Conservation (phyloP, 768 basidiomycete genomes). For the Termitomyces sp. region DNA sequence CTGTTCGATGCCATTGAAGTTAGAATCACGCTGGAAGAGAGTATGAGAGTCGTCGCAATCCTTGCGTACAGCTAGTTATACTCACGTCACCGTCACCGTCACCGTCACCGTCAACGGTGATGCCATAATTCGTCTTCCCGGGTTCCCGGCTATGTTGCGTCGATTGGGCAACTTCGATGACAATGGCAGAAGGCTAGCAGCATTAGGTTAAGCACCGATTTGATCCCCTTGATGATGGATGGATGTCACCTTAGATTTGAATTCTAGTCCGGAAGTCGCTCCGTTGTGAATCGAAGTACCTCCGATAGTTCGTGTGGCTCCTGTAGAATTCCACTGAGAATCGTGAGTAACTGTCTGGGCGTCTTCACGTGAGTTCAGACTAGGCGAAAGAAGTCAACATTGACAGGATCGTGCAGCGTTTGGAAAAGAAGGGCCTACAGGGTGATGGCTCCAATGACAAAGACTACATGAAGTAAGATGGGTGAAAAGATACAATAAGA, state of each 20-base stretch:
- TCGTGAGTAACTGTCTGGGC: slow-evolving; percentile 1
- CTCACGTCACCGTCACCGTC: not conserved
- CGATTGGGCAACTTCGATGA: slow-evolving; percentile 9
- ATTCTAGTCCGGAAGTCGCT: slow-evolving; percentile 4
- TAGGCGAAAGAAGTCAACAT: not conserved
- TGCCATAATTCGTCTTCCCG: slow-evolving; percentile 3
- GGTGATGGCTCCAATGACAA: slow-evolving; percentile 13
- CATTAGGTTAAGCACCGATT: not conserved
- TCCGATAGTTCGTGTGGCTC: slow-evolving; percentile 9
- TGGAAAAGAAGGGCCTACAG: slow-evolving; percentile 1
- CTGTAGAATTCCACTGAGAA: not conserved
- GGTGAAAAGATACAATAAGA: too few species aligned
- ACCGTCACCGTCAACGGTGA: not conserved
- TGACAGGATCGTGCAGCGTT: not conserved
- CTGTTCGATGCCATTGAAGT: not conserved
- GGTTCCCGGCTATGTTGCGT: not conserved
- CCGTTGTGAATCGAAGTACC: slow-evolving; percentile 1
- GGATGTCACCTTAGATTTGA: slow-evolving; percentile 7
- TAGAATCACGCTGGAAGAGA: not conserved
- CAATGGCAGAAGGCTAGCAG: slow-evolving; percentile 6
- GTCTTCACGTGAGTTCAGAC: slow-evolving; percentile 7
- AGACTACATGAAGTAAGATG: slow-evolving; percentile 5
- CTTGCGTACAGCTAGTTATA: not conserved
- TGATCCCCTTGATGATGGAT: not conserved
- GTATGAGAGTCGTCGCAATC: not conserved